These are phyloP conservation scores for Russula earlei DNA, from an alignment of 768 basidiomycete genomes.

Conservation along the genomic window DNA sequence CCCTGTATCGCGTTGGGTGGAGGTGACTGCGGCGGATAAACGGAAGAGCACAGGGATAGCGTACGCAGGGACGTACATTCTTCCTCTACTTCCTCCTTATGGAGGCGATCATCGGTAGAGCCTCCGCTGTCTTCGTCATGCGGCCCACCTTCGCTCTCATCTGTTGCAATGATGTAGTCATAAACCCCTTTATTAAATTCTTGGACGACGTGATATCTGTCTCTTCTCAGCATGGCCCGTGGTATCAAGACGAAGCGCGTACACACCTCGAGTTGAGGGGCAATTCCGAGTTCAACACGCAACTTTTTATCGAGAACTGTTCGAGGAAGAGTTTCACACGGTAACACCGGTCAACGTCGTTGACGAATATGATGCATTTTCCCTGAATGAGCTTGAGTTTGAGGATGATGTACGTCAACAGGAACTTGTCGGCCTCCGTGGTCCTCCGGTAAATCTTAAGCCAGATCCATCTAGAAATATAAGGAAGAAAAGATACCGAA, in stretches of 20 bases:
- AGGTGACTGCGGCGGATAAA: conserved; percentile 35
- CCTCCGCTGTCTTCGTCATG: conserved; percentile 45
- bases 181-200: conserved; percentile 99
- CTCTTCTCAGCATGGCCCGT: conserved; percentile 3
- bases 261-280: conserved; percentile 82
- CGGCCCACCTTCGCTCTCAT: conserved; percentile 60
- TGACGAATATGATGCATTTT: conserved; percentile 95
- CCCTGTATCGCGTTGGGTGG: conserved; percentile 39
- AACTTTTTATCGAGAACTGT: conserved; percentile 93
- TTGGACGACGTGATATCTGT: conserved; percentile 90
- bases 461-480: not conserved
- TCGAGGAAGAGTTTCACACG: conserved; percentile 96
- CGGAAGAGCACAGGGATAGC: not conserved
- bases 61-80: conserved; percentile 26
- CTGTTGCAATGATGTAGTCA: conserved; percentile 97
- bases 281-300: conserved; percentile 92
- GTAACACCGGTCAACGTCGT: conserved; percentile 90
- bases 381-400: conserved; percentile 94
- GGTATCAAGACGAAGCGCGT: not conserved
- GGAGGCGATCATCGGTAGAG: conserved; percentile 32
- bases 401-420: conserved; percentile 90
- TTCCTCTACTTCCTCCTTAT: conserved; percentile 27
- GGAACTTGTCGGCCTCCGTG: conserved; percentile 92
- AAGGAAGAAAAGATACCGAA: conserved; percentile 38
- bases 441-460: conserved; percentile 5